Conservation (phyloP, 352 stramenopile species). For the Globisporangium uncinulatum region DNA sequence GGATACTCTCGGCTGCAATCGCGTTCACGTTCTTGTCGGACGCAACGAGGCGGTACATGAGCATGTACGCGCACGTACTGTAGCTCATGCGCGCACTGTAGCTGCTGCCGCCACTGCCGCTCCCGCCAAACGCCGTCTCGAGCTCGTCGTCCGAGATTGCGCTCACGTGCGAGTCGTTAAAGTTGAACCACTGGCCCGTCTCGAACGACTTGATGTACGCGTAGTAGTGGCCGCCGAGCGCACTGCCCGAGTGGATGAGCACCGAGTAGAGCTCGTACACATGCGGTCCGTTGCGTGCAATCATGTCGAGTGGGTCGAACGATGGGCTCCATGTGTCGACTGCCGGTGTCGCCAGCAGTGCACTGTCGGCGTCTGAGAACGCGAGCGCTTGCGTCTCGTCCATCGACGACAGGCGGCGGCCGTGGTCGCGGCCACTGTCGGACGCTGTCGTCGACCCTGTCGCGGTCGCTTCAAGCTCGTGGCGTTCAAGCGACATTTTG, state of each 20-base stretch:
- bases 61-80: slow-evolving; percentile 88
- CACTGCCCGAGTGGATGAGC: slow-evolving; percentile 90
- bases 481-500: slow-evolving; percentile 86
- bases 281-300: slow-evolving; percentile 54
- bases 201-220: slow-evolving; percentile 91
- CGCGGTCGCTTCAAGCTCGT: slow-evolving; percentile 47
- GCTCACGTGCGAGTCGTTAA: slow-evolving; percentile 82
- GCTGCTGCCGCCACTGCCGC: slow-evolving; percentile 28
- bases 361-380: slow-evolving; percentile 23
- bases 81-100: slow-evolving; percentile 57
- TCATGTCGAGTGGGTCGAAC: slow-evolving; percentile 63
- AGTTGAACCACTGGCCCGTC: slow-evolving; percentile 82
- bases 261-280: slow-evolving; percentile 92
- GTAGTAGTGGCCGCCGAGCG: slow-evolving; percentile 91
- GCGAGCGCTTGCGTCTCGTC: slow-evolving; percentile 54
- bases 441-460: slow-evolving; percentile 6
- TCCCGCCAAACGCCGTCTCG: slow-evolving; percentile 65
- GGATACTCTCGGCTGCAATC: slow-evolving; percentile 54
- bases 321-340: slow-evolving; percentile 66
- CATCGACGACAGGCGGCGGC: slow-evolving; percentile 66
- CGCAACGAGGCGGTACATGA: slow-evolving; percentile 84
- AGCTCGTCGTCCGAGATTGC: slow-evolving; percentile 73
- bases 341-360: slow-evolving; percentile 1
- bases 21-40: slow-evolving; percentile 59
- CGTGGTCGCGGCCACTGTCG: slow-evolving; percentile 9